Evolutionary conservation across 73 alveolate genomes (phyloP).

Genomic region (Durusdinium trenchii): DNA sequence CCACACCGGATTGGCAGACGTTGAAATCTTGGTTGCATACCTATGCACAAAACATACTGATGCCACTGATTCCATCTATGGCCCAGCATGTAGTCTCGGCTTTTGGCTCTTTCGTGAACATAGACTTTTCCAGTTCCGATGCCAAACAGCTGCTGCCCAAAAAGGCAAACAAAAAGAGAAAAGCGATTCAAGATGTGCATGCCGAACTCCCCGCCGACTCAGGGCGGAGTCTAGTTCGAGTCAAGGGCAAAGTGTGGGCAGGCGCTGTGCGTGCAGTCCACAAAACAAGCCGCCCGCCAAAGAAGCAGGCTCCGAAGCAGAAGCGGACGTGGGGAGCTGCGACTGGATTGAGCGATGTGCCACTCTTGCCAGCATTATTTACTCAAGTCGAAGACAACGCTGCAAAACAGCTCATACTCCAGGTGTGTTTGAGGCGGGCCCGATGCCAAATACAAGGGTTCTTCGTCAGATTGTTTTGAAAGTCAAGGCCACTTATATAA

Average conservation of each 20-base stretch:
- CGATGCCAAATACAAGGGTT: background rate
- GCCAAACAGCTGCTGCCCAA: constrained; percentile 18
- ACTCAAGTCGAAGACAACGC: background rate
- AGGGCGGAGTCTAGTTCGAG: too few species aligned
- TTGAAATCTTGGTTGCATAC: background rate
- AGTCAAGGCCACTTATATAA: background rate
- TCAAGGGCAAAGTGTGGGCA: background rate
- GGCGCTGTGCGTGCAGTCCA: background rate
- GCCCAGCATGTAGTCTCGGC: background rate
- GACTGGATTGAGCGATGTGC: background rate
- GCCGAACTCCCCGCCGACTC: too few species aligned
- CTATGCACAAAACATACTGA: background rate
- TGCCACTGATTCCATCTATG: background rate
- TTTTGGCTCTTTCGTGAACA: background rate
- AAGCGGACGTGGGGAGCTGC: constrained; percentile 35
- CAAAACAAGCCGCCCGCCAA: too few species aligned
- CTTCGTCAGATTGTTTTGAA: background rate
- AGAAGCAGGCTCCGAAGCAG: too few species aligned
- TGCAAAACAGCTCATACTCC: background rate
- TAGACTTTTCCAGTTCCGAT: constrained; percentile 12
- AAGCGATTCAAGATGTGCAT: background rate
- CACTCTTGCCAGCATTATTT: background rate
- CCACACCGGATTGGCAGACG: background rate
- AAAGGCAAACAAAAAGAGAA: background rate
- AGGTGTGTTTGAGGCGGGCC: background rate